Conservation (phyloP, 345 rosid species). For the Hypericum perforatum region DNA sequence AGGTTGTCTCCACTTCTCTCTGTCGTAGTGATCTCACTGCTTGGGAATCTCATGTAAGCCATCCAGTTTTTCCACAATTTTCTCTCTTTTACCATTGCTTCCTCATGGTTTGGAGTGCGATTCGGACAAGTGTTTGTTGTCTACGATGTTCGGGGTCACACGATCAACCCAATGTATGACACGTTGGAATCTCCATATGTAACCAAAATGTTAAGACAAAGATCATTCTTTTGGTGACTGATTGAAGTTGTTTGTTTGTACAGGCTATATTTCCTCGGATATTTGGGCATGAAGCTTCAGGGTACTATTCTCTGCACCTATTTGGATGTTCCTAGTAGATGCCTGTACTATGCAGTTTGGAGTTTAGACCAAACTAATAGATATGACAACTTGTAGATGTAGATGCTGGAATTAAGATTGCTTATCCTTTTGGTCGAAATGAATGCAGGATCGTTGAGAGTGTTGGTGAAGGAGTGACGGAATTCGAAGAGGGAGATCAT, state of each 20-base stretch:
- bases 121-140: no score
- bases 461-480: constrained; percentile 63
- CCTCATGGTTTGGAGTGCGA: no score
- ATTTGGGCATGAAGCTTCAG: constrained; percentile 96
- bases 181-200: no score
- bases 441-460: constrained; percentile 75
- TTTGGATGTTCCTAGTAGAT: no score
- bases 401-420: no score
- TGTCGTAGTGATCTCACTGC: constrained; percentile 83
- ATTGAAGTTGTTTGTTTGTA: constrained; percentile 13
- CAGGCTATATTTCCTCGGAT: constrained; percentile 87
- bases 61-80: background rate
- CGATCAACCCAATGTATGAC: no score
- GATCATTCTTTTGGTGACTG: constrained; percentile 3
- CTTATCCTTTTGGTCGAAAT: constrained; percentile 1
- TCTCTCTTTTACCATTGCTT: background rate
- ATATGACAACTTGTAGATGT: no score
- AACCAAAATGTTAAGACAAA: no score
- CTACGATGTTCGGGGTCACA: no score
- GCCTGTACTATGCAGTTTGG: no score
- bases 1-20: constrained; percentile 77
- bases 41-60: constrained; percentile 64
- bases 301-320: constrained; percentile 37
- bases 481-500: constrained; percentile 76
- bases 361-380: no score